Evolutionary conservation across 2,329 filamentous ascomycete genomes (phyloP).

Genomic region (Massarina eburnea): DNA sequence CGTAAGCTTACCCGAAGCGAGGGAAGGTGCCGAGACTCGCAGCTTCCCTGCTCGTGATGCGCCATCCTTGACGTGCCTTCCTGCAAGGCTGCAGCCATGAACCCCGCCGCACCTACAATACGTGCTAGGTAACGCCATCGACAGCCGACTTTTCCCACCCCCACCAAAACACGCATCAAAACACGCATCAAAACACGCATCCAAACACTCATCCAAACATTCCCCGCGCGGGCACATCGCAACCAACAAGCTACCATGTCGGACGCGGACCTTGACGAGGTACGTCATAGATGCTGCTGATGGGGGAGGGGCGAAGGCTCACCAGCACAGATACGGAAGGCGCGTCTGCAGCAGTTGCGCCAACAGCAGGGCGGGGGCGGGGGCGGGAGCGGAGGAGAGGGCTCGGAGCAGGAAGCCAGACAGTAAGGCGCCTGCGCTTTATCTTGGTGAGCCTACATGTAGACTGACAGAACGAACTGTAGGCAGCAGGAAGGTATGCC

Average conservation of each 20-base stretch:
- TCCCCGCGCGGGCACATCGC: not conserved
- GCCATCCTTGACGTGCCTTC: not conserved
- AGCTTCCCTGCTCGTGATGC: too few species aligned
- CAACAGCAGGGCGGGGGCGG: slow-evolving; percentile 62
- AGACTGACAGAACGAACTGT: slow-evolving; percentile 1
- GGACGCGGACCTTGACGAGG: slow-evolving; percentile 67
- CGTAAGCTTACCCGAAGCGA: too few species aligned
- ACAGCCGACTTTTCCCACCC: not conserved
- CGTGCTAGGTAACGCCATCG: too few species aligned
- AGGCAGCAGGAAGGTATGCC: slow-evolving; percentile 53
- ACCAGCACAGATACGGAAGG: slow-evolving; percentile 73
- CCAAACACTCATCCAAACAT: not conserved
- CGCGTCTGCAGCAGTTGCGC: slow-evolving; percentile 91
- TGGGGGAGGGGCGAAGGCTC: not conserved
- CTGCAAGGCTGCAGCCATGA: not conserved
- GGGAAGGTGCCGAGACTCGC: too few species aligned
- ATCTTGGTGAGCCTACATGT: not conserved
- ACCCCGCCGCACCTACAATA: too few species aligned
- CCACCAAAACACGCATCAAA: slow-evolving; percentile 1
- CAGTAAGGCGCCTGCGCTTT: slow-evolving; percentile 24
- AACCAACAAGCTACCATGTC: slow-evolving; percentile 51
- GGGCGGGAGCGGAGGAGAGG: slow-evolving; percentile 52
- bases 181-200: not conserved
- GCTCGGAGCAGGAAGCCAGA: slow-evolving; percentile 62
- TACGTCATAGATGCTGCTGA: slow-evolving; percentile 29